Evolutionary conservation across 495 filamentous ascomycete species (phyloP).

Genomic region (Xylaria curta): DNA sequence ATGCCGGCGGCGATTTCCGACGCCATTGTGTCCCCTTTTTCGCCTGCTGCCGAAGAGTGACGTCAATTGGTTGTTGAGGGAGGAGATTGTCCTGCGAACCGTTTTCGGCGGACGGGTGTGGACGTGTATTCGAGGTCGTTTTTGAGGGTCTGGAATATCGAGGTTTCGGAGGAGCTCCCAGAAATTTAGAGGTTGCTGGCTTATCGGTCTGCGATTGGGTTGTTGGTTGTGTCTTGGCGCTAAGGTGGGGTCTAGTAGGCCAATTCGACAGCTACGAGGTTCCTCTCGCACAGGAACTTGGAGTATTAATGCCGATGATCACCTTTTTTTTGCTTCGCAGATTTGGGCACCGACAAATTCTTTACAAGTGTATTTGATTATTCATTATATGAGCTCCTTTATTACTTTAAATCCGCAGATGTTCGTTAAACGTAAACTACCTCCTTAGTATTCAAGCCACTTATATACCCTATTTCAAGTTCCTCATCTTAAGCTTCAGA

Average conservation of each 20-base stretch:
- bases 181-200: conserved; percentile 18
- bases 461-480: background rate
- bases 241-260: background rate
- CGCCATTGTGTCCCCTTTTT: conserved; percentile 36
- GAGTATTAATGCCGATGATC: background rate
- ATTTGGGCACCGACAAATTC: background rate
- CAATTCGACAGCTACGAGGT: background rate
- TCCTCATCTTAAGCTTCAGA: background rate
- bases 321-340: background rate
- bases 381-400: background rate
- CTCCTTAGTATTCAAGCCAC: background rate
- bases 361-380: background rate
- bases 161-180: background rate
- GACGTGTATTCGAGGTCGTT: background rate
- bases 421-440: background rate
- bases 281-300: background rate
- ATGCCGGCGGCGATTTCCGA: conserved; percentile 39
- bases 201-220: conserved; percentile 10
- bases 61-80: background rate
- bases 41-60: background rate
- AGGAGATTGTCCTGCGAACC: background rate
- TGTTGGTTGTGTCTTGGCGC: background rate
- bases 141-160: background rate
- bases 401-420: background rate
- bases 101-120: background rate